phyloP scores from a whole-genome alignment of 108 stramenopile genomes.

The Nitzschia sp. region DNA sequence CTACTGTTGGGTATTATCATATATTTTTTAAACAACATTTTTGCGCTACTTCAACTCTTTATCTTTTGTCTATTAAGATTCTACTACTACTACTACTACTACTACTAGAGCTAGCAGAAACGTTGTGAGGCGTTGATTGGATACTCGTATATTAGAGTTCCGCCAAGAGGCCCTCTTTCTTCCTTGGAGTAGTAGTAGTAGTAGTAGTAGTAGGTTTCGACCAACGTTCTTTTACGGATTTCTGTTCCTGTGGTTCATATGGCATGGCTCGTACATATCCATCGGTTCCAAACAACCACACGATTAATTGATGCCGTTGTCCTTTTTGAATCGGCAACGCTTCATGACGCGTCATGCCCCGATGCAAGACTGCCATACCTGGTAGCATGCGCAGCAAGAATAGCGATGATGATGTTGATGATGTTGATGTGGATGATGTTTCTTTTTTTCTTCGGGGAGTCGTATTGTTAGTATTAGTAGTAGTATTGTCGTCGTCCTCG shows the following conservation, averaged over 20 bases:
- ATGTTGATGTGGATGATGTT: too few species aligned
- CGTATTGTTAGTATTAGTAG: neutral
- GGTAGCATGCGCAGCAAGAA: constrained; percentile 32
- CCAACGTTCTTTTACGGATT: constrained; percentile 27
- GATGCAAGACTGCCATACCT: constrained; percentile 63
- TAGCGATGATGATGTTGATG: too few species aligned
- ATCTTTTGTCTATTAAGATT: too few species aligned
- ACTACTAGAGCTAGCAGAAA: too few species aligned
- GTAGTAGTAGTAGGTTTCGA: neutral
- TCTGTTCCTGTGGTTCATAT: constrained; percentile 13
- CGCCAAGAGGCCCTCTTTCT: too few species aligned
- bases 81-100: too few species aligned
- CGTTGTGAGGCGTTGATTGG: too few species aligned
- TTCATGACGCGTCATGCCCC: constrained; percentile 45
- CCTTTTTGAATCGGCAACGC: constrained; percentile 42
- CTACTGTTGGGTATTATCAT: too few species aligned
- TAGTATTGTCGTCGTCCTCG: neutral
- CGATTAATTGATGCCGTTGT: constrained; percentile 47
- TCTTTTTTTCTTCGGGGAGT: neutral
- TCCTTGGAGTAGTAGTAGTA: neutral
- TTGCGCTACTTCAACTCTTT: too few species aligned
- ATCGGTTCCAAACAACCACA: constrained; percentile 55
- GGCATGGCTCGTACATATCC: constrained; percentile 24
- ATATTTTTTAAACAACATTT: too few species aligned
- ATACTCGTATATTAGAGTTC: too few species aligned